phyloP scores from a whole-genome alignment of 2,329 filamentous ascomycete genomes.

The Penicillium sp. region DNA sequence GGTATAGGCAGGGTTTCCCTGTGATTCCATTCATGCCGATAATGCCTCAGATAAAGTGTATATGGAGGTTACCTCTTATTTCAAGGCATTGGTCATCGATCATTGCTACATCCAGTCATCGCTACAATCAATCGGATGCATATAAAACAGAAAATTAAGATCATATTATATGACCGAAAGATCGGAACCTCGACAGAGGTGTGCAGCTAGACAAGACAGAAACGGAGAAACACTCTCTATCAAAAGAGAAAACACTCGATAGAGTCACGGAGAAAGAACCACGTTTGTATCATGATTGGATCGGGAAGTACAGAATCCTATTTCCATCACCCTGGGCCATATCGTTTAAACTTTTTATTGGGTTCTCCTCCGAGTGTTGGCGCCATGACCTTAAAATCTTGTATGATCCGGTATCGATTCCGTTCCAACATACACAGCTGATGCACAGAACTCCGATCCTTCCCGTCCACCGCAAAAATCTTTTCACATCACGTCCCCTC shows the following conservation, averaged over 20 bases:
- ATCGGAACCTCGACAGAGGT: not conserved
- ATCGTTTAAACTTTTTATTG: slow-evolving; percentile 33
- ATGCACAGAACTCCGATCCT: slow-evolving; percentile 39
- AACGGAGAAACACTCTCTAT: slow-evolving; percentile 3
- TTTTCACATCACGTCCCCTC: slow-evolving; percentile 30
- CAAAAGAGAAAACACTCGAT: slow-evolving; percentile 3
- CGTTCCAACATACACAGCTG: slow-evolving; percentile 29
- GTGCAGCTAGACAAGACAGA: slow-evolving; percentile 3
- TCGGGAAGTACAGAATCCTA: slow-evolving; percentile 27
- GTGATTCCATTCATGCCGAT: not conserved
- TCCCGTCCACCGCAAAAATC: slow-evolving; percentile 31
- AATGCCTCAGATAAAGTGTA: not conserved
- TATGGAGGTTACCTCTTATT: not conserved
- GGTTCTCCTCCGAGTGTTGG: slow-evolving; percentile 29
- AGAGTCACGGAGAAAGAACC: slow-evolving; percentile 25
- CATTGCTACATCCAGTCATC: not conserved
- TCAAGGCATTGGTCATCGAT: not conserved
- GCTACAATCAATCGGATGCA: not conserved
- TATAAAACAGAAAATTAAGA: not conserved
- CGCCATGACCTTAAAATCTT: slow-evolving; percentile 30
- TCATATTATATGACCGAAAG: slow-evolving; percentile 7
- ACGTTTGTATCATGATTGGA: slow-evolving; percentile 31
- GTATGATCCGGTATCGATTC: slow-evolving; percentile 32
- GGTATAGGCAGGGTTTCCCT: not conserved
- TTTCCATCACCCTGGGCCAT: slow-evolving; percentile 25